phyloP scores from a whole-genome alignment of 106 monocot species.

The Dioscorea alata region DNA sequence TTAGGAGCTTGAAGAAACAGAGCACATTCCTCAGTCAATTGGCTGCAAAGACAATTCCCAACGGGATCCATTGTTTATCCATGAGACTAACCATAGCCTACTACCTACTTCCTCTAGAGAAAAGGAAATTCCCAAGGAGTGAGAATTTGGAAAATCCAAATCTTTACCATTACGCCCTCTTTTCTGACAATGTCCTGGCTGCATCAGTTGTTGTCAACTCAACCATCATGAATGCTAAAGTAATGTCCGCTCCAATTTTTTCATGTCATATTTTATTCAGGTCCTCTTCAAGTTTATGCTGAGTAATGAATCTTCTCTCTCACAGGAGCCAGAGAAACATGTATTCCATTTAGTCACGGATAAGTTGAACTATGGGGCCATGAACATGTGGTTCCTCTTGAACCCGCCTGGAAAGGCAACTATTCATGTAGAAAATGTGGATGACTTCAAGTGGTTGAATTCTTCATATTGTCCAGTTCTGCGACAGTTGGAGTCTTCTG shows the following conservation, averaged over 20 bases:
- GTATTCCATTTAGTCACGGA: constrained; percentile 68
- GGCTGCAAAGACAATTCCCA: constrained; percentile 73
- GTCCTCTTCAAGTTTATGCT: not conserved
- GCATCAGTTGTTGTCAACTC: constrained; percentile 79
- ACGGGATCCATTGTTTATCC: constrained; percentile 70
- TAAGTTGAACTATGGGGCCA: constrained; percentile 66
- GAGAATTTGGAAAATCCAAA: constrained; percentile 57
- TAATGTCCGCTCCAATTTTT: constrained; percentile 4
- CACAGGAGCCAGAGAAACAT: constrained; percentile 64
- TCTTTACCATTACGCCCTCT: constrained; percentile 72
- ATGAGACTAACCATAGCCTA: constrained; percentile 63
- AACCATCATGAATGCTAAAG: constrained; percentile 65
- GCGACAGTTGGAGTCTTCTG: constrained; percentile 53
- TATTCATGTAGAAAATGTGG: constrained; percentile 69
- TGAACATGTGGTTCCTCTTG: constrained; percentile 78
- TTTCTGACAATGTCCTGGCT: constrained; percentile 76
- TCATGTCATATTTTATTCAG: not conserved
- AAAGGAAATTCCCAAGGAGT: constrained; percentile 46
- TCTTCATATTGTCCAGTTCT: constrained; percentile 66
- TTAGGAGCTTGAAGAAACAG: constrained; percentile 65
- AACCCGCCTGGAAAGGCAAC: constrained; percentile 63
- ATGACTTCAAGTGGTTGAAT: constrained; percentile 62
- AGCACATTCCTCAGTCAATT: constrained; percentile 69
- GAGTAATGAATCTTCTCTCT: not conserved
- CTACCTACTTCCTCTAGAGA: constrained; percentile 52